A percentile compares a stretch with the other conserved stretches of the same genome.
These are phyloP conservation scores for Xylaria sp. DNA, from an alignment of 2,329 filamentous ascomycete species.

Conservation along the genomic window DNA sequence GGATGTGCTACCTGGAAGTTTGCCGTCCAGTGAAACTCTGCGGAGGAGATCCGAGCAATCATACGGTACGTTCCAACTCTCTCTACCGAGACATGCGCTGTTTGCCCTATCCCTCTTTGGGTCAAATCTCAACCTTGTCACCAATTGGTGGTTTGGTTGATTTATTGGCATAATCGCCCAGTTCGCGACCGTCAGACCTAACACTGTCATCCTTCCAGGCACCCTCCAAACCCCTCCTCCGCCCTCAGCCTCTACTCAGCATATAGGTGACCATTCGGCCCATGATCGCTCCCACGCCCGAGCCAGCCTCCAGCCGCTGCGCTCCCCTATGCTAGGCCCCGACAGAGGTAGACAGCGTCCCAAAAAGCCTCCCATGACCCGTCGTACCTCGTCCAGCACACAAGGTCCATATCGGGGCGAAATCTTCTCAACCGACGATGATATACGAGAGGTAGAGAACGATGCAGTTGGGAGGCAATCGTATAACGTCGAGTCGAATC, in stretches of 20 bases:
- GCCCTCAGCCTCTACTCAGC: constrained; percentile 41
- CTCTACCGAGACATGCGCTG: constrained; percentile 30
- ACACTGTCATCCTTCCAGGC: constrained; percentile 45
- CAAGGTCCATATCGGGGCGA: constrained; percentile 82
- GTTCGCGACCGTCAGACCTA: constrained; percentile 36
- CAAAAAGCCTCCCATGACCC: constrained; percentile 77
- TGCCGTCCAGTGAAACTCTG: constrained; percentile 69
- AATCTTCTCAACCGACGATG: constrained; percentile 92
- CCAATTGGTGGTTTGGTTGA: constrained; percentile 8
- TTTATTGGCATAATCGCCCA: constrained; percentile 3
- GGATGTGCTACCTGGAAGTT: constrained; percentile 63
- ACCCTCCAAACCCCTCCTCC: constrained; percentile 51
- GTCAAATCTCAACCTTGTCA: constrained; percentile 2
- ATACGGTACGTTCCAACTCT: constrained; percentile 61
- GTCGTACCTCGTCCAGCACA: constrained; percentile 77
- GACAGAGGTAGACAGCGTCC: constrained; percentile 64
- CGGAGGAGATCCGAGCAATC: constrained; percentile 64
- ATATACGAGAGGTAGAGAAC: constrained; percentile 79
- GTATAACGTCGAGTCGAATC: constrained; percentile 42
- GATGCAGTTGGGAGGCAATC: constrained; percentile 62
- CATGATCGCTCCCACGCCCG: constrained; percentile 55
- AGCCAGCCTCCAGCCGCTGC: constrained; percentile 50
- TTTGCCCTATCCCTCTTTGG: constrained; percentile 3
- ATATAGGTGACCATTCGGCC: constrained; percentile 51
- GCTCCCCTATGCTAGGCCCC: constrained; percentile 58